Evolutionary conservation across 2,329 filamentous ascomycete species (phyloP).

Genomic region (Hymenoscyphus repandus): DNA sequence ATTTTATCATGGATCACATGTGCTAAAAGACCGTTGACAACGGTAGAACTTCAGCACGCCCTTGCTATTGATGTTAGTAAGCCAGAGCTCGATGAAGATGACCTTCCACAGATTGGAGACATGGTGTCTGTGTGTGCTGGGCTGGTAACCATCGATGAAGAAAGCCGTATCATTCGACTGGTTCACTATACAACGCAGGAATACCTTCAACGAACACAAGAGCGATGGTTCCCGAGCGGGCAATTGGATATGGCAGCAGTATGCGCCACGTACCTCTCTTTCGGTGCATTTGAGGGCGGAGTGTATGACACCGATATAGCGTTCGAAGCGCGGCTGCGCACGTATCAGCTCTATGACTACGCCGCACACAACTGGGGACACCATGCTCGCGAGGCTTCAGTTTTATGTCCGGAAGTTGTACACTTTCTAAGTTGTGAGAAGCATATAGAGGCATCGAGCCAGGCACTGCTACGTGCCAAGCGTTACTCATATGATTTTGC

Average conservation of each 20-base stretch:
- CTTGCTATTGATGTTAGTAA: slow-evolving; percentile 34
- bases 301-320: slow-evolving; percentile 16
- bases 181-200: slow-evolving; percentile 31
- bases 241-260: slow-evolving; percentile 13
- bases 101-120: slow-evolving; percentile 27
- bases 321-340: slow-evolving; percentile 20
- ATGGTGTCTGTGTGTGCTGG: slow-evolving; percentile 24
- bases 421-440: slow-evolving; percentile 16
- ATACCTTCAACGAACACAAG: slow-evolving; percentile 21
- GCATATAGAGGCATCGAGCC: slow-evolving; percentile 14
- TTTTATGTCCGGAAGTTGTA: slow-evolving; percentile 4
- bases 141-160: slow-evolving; percentile 26
- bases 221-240: slow-evolving; percentile 13
- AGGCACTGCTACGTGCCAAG: slow-evolving; percentile 8
- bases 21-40: slow-evolving; percentile 32
- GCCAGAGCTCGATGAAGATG: slow-evolving; percentile 31
- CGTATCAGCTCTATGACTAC: slow-evolving; percentile 25
- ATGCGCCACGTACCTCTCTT: slow-evolving; percentile 30
- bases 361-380: slow-evolving; percentile 19
- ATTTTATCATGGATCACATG: slow-evolving; percentile 36
- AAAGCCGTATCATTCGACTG: slow-evolving; percentile 24
- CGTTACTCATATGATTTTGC: no score
- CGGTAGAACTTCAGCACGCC: slow-evolving; percentile 38
- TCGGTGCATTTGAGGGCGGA: slow-evolving; percentile 21
- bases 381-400: slow-evolving; percentile 14